Evolutionary conservation across 1,284 basidiomycete genomes (phyloP).

Genomic region (Chiua sp.): DNA sequence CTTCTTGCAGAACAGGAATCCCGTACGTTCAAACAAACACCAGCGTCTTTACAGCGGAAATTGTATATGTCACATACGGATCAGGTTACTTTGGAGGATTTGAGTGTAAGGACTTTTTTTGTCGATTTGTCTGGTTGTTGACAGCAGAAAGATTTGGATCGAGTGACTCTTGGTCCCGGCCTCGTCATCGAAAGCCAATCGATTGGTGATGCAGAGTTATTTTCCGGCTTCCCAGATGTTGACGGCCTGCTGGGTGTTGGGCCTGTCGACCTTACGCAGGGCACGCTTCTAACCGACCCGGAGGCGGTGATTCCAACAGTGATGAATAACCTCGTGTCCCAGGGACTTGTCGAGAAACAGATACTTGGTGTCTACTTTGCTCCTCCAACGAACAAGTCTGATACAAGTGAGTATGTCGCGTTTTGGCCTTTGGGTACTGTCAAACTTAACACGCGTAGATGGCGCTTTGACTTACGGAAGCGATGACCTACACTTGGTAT

Average conservation of each 20-base stretch:
- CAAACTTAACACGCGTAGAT: constrained; percentile 11
- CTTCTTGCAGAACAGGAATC: constrained; percentile 19
- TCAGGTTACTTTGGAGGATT: constrained; percentile 23
- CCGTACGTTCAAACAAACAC: constrained; percentile 29
- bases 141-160: constrained; percentile 26
- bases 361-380: constrained; percentile 32
- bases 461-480: constrained; percentile 18
- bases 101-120: constrained; percentile 25
- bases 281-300: constrained; percentile 13
- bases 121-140: no score
- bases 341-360: constrained; percentile 19
- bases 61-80: constrained; percentile 30
- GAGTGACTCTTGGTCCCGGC: constrained; percentile 21
- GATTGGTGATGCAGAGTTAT: constrained; percentile 31
- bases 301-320: constrained; percentile 30
- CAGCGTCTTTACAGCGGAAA: constrained; percentile 27
- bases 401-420: constrained; percentile 22
- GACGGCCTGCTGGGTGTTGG: constrained; percentile 35
- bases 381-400: constrained; percentile 20
- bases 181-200: constrained; percentile 31
- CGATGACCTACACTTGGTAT: not conserved
- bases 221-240: constrained; percentile 15
- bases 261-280: constrained; percentile 27
- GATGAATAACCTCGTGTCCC: constrained; percentile 29
- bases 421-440: not conserved